Percentiles rank a stretch among this genome's conserved stretches.
These are phyloP conservation scores for Combretum micranthum DNA, from an alignment of 345 rosid genomes.

Conservation along the genomic window DNA sequence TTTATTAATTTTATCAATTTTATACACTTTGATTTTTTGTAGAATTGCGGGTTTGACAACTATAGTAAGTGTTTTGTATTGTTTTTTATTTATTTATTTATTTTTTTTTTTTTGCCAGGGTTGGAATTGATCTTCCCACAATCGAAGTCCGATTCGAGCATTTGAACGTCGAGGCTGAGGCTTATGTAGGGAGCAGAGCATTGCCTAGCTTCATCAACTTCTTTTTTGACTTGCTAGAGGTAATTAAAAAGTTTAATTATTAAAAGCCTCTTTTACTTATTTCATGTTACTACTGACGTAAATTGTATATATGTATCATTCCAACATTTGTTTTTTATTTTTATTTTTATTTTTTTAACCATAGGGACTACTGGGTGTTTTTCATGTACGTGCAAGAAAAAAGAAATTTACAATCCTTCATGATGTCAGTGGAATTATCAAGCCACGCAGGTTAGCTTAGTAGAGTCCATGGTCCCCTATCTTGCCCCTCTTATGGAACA, in stretches of 20 bases:
- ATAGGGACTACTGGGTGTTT: conserved; percentile 18
- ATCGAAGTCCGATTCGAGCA: conserved; percentile 48
- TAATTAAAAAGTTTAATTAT: conserved; percentile 3
- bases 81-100: background rate
- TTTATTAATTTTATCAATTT: no score
- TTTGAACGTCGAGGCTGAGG: conserved; percentile 36
- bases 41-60: no score
- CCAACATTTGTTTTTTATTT: no score
- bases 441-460: conserved; percentile 43
- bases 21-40: no score
- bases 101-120: conserved; percentile 21
- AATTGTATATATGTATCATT: no score
- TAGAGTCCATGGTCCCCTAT: no score
- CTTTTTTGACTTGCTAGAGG: conserved; percentile 32
- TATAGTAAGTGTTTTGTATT: no score
- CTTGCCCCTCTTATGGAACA: conserved; percentile 4
- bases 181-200: conserved; percentile 36
- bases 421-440: conserved; percentile 62
- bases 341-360: background rate
- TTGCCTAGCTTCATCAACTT: conserved; percentile 38
- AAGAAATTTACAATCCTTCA: conserved; percentile 50
- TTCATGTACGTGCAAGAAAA: conserved; percentile 41
- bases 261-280: background rate
- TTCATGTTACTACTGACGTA: background rate
- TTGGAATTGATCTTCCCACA: conserved; percentile 42